Evolutionary conservation across 2,329 filamentous ascomycete species (phyloP), one percentile per base, ranked within the genome.

Genomic region (Penicillium sp.): DNA sequence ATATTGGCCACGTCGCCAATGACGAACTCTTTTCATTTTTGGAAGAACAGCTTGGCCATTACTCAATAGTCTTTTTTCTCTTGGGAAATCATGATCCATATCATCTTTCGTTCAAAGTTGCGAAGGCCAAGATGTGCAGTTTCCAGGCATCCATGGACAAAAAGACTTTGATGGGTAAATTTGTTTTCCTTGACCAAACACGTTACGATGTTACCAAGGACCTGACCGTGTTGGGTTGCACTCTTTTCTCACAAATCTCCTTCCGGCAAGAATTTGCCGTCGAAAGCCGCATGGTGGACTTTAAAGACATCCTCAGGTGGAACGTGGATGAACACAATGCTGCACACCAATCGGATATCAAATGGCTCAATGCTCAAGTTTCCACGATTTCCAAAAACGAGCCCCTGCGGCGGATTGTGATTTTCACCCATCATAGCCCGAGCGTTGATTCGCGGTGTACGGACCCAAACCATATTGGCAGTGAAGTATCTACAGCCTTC

Each of bases 31-130:
- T 61, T 35, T 54, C 11, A 1, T 83, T 82, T 14, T 63, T 82
- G 18, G 67, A 54, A 5, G 60, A 51, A 0, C 79, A 82, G 55
- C 71, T 82, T 6, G 8, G 40, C 0, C 63, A 70, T 10, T 83
- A 81, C 57, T 63, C 63, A 3, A 59, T 66, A 4, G 75, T 83
- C 2, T 70, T 83, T 33, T 71, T 80, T 24, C 70, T 82, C 2
- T 64, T 74, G 0, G 79, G 80, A 0, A 82, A 83, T 56, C 80
- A 83, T 56, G 80, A 83, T 57, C 66, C 79, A 0, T 81, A 78
- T 53, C 49, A 57, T 27, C 30, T 63, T 48, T 43, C 44, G 16
- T 50, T 56, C 33, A 46, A 54, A 14, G 10, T 31, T 4, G 53
- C 57, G 18, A 60, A 60, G 30, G 27, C 41, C 5, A 54, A 44